Evolutionary conservation across 306 rosid genomes (phyloP), one percentile per base, ranked within the genome.

Genomic region (Quillaja saponaria): DNA sequence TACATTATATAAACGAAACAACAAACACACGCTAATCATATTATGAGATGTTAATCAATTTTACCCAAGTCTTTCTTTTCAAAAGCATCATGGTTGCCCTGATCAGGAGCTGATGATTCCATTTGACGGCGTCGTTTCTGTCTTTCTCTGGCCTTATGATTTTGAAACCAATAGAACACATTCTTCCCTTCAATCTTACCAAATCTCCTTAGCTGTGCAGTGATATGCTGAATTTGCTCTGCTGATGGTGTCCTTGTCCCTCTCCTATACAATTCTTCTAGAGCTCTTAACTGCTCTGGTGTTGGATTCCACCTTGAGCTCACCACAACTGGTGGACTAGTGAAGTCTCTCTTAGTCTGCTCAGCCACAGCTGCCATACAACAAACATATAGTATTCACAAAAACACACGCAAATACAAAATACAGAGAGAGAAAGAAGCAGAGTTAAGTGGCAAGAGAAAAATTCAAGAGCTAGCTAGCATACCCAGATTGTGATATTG

Each of bases 271-370:
- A 92, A 55, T 13, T 92, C 96, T 51, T 92, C 98, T 3, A 92
- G 72, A 17, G 88, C 83, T 67, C 94, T 84, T 2, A 92, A 54
- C 79, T 92, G 98, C 58, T 92, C 98, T 12, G 87, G 82, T 2
- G 98, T 86, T 0, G 98, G 98, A 67, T 92, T 92, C 98, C 98
- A 92, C 71, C 98, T 83, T 25, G 98, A 86, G 62, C 95, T 92
- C 77, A 83, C 94, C 60, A 83, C 85, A 12, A 82, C 87, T 0
- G 90, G 73, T 45, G 84, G 55, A 19, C 35, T 58, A 34, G 61
- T 72, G 64, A 75, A 69, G 64, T 85, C 91, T 58, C 81, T 88
- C 81, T 82, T 79, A 44, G 66, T 76, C 49, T 88, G 84, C 47
- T 79, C 95, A 38, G 49, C 71, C 57, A 68, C 49, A 64, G 59